Base-by-base conservation (phyloP, 345 rosid species). In the Acer yangbiense region DNA sequence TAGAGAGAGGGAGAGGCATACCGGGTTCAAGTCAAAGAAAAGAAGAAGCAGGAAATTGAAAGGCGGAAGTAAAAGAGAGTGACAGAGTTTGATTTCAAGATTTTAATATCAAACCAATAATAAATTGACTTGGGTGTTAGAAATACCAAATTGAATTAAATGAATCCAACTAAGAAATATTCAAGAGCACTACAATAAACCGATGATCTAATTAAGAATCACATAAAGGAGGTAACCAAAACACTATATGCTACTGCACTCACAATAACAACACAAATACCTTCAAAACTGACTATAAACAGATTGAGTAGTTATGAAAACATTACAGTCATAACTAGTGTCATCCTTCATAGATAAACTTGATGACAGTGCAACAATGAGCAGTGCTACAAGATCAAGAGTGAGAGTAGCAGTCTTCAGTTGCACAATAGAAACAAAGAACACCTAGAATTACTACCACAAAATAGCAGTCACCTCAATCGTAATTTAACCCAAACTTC, bases 321-420 rank as follows among this genome's bases (percentile, higher is more conserved):
- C 23, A 21, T 44, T 46, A 25, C 27, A 46, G 21, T 41, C 44
- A 41, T 41, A 41, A 5, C 44, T 6, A 41, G 44, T 41, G 44
- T 41, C 44, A 41, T 41, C 44, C 44, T 0, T 41, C 44, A 41
- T 0, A 41, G 44, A 25, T 48, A 27, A 69, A 29, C 32, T 29
- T 25, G 27, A 25, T 14, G 94, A 80, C 9, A 91, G 83, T 7
- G 89, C 91, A 25, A 92, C 91, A 57, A 94, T 92, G 74, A 91
- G 86, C 70, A 87, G 71, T 11, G 94, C 96, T 44, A 89, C 94
- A 2, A 91, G 88, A 79, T 87, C 84, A 13, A 94, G 89, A 57
- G 95, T 87, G 41, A 92, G 88, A 43, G 82, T 86, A 9, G 97
- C 92, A 13, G 98, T 94, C 90, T 83, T 91, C 74, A 92, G 89